These are phyloP conservation scores for Yarrowia bubula DNA, from an alignment of 805 yeast species.

Conservation along the genomic window DNA sequence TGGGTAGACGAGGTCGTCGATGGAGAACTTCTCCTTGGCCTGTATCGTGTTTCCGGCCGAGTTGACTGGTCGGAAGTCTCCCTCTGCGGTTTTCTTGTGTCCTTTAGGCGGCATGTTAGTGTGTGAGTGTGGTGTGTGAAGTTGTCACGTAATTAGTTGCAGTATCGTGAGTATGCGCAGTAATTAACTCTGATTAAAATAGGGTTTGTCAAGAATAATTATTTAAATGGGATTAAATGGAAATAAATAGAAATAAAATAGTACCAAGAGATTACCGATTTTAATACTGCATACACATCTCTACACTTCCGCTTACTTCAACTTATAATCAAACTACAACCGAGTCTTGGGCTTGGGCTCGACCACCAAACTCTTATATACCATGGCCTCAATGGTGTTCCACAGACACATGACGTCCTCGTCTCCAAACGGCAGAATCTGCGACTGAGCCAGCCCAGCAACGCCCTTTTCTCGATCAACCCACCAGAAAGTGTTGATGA, in stretches of 20 bases:
- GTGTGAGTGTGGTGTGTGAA: not conserved
- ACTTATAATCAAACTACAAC: not conserved
- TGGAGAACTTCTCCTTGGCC: constrained; percentile 11
- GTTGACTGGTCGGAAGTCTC: constrained; percentile 20
- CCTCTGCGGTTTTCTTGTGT: constrained; percentile 22
- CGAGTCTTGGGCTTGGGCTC: not conserved
- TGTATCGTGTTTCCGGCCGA: constrained; percentile 14
- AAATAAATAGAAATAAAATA: too few species aligned
- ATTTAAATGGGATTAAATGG: too few species aligned
- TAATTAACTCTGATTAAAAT: too few species aligned
- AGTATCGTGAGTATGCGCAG: not conserved
- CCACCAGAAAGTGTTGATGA: constrained; percentile 45
- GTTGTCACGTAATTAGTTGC: not conserved
- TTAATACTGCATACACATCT: too few species aligned
- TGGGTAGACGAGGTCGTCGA: constrained; percentile 20
- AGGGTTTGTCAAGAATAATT: too few species aligned
- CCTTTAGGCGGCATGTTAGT: constrained; percentile 16
- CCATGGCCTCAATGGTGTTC: constrained; percentile 9
- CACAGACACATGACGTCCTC: constrained; percentile 2
- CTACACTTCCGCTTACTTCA: too few species aligned
- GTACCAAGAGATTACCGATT: too few species aligned
- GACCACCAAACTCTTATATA: not conserved
- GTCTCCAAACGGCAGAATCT: constrained; percentile 43
- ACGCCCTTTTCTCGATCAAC: constrained; percentile 43
- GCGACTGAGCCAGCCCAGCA: constrained; percentile 40